These are phyloP conservation scores for Aspergillus alliaceus DNA, from an alignment of 2,329 filamentous ascomycete genomes.

Conservation along the genomic window DNA sequence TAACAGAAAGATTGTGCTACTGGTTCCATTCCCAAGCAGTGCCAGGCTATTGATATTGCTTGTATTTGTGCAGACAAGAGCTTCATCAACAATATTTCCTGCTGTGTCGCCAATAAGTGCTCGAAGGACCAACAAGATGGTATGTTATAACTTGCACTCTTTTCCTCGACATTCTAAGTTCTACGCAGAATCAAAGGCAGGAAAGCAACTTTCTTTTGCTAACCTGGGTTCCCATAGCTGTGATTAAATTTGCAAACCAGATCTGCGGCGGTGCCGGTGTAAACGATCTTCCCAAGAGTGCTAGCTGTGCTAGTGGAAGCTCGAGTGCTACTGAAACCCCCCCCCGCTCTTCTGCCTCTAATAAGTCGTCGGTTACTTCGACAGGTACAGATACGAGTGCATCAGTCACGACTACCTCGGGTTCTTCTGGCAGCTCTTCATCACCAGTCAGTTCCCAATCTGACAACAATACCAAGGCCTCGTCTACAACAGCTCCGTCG, in stretches of 20 bases:
- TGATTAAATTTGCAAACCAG: conserved; percentile 35
- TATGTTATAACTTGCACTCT: conserved; percentile 19
- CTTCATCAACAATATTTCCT: conserved; percentile 52
- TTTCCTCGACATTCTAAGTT: not conserved
- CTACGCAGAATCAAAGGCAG: not conserved
- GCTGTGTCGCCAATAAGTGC: conserved; percentile 52
- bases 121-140: conserved; percentile 41
- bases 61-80: conserved; percentile 51
- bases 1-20: conserved; percentile 41
- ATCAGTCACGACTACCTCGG: conserved; percentile 9
- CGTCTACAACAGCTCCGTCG: not conserved
- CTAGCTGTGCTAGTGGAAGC: conserved; percentile 24
- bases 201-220: not conserved
- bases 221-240: conserved; percentile 24
- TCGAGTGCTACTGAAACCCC: conserved; percentile 17
- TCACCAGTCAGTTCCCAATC: conserved; percentile 20
- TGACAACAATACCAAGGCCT: conserved; percentile 10
- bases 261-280: conserved; percentile 42
- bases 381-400: not conserved
- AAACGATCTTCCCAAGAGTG: conserved; percentile 33
- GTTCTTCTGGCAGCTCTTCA: conserved; percentile 12
- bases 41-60: conserved; percentile 40
- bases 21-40: conserved; percentile 41
- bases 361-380: not conserved
- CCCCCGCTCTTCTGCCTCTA: conserved; percentile 4